phyloP scores from a whole-genome alignment of 2,329 filamentous ascomycete species.

The Thermothelomyces thermophilus region DNA sequence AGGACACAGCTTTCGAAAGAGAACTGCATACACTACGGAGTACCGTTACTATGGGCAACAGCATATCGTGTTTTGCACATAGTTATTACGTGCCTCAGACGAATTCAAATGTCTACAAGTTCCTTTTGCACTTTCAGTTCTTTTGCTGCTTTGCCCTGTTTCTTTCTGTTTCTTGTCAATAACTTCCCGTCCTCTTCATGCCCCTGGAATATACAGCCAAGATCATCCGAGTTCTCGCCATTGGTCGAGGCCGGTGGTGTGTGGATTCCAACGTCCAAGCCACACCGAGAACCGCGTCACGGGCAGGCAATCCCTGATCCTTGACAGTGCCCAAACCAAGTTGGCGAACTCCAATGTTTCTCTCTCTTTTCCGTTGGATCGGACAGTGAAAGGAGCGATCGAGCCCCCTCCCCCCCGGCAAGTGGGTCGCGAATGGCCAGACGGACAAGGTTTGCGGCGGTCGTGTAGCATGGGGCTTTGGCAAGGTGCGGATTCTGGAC shows the following conservation, averaged over 20 bases:
- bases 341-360: conserved; percentile 3
- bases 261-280: conserved; percentile 14
- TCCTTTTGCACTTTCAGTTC: too few species aligned
- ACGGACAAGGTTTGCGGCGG: conserved; percentile 7
- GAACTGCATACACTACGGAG: too few species aligned
- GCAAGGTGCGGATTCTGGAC: not conserved
- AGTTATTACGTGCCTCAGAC: too few species aligned
- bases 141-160: not conserved
- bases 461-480: not conserved
- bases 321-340: conserved; percentile 11
- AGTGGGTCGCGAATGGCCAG: not conserved
- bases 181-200: too few species aligned
- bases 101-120: too few species aligned
- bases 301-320: conserved; percentile 1
- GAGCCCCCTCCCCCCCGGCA: not conserved
- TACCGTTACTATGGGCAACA: too few species aligned
- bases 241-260: not conserved
- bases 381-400: conserved; percentile 2
- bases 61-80: too few species aligned
- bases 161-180: too few species aligned
- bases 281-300: conserved; percentile 12
- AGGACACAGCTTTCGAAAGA: too few species aligned
- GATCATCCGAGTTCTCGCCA: conserved; percentile 7
- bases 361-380: conserved; percentile 2
- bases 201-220: too few species aligned